Base-by-base conservation (phyloP, 345 rosid species). In the Citrus australasica region DNA sequence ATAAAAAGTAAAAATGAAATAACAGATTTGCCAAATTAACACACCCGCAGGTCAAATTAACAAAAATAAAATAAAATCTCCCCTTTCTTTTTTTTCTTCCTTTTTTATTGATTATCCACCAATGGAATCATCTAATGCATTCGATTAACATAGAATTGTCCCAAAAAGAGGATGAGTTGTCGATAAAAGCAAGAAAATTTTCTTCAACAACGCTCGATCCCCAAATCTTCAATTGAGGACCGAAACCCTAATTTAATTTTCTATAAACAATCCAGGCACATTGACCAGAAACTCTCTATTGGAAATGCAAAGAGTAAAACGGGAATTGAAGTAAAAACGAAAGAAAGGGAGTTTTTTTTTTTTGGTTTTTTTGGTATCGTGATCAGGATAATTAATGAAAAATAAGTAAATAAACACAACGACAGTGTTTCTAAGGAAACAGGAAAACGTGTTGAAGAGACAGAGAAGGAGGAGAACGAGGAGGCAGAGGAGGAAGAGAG, bases 1-100 rank as follows among this genome's bases (percentile, higher is more conserved):
- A 10, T 46, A 3, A 0, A 73, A 22, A 7, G 5, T 0, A 7
- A 33, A 33, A 19, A 65, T 22, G 35, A 65, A 8, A 56, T 58
- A 42, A 69, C 75, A 74, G 83, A 85, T 84, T 85, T 73, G 60
- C 79, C 78, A 81, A 80, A 69, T 77, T 68, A 61, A 64, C 67
- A 67, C 13, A 4, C 40, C 32, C 69, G 59, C 28, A 19, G 55
- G 56, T 48, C 74, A 72, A 53, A 71, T 70, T 75, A 46, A 46
- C 14, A 46, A 35, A 46, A 4, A 40, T 9, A 10, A 10, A 46
- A 46, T 46, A 11, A 46, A 46, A 11, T 46, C 51, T 37, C 3
- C 32, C 24, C 42, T 76, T 76, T 14, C 48, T 42, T 11, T 10
- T 4, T 16, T 51, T 42, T 70, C 67, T 28, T 4, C 25, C 19